Conservation (phyloP, 345 rosid species). For the Arabis alpina region DNA sequence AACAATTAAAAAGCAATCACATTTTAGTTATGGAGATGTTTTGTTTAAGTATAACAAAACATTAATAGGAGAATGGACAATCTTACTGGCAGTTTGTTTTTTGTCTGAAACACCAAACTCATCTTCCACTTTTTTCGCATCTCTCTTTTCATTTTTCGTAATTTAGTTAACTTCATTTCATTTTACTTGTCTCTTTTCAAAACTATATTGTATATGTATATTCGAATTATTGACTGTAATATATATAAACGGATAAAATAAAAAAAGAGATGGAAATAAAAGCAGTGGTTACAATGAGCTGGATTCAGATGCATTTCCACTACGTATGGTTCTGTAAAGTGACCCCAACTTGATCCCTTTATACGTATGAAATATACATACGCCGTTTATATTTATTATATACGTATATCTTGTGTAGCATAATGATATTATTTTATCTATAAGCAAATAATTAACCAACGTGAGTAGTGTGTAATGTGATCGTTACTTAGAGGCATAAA, state of each 20-base stretch:
- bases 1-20: constrained; percentile 30
- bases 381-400: background rate
- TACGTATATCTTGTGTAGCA: background rate
- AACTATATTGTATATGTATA: background rate
- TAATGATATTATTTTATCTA: background rate
- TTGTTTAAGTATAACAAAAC: constrained; percentile 41
- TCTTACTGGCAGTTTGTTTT: constrained; percentile 45
- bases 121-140: constrained; percentile 41
- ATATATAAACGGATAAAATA: constrained; percentile 20
- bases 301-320: constrained; percentile 46
- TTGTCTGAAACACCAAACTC: constrained; percentile 45
- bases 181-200: constrained; percentile 10
- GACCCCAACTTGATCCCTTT: constrained; percentile 40
- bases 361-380: constrained; percentile 38
- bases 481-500: background rate
- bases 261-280: constrained; percentile 21
- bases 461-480: background rate
- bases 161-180: constrained; percentile 12
- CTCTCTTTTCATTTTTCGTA: background rate
- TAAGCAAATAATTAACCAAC: constrained; percentile 4
- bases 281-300: constrained; percentile 50
- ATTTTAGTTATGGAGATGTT: constrained; percentile 40
- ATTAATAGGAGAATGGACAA: constrained; percentile 44
- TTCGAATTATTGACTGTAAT: constrained; percentile 4
- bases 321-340: constrained; percentile 47